Evolutionary conservation across 2,329 filamentous ascomycete species (phyloP), one percentile per base, ranked within the genome.

Genomic region (Aphanocladium album): DNA sequence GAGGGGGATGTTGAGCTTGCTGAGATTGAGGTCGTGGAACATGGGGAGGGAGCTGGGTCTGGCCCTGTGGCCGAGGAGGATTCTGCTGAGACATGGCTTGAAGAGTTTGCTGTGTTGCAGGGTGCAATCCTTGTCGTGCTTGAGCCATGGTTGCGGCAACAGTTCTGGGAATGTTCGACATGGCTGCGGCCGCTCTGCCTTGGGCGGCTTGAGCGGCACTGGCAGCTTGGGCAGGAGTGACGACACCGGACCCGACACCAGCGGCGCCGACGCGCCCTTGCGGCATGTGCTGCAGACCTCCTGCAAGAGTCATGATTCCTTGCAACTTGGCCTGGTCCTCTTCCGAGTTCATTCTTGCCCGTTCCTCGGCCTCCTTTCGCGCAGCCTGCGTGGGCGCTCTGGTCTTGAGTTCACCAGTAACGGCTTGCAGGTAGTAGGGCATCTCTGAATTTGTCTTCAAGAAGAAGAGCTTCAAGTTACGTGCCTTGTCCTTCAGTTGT

Each of bases 381-480:
- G 86, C 86, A n/a, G 86, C 86, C 70, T 89, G 86, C 1, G 85
- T 88, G 0, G 90, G 91, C 0, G 91, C 90, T 17, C 91, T 80
- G 0, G 92, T 96, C 74, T 95, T 93, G 41, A 96, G 78, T 74
- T 96, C 92, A 3, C 92, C 92, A 0, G 92, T 96, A 12, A 96
- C 92, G 33, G 89, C 90, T 68, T 93, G 88, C 23, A 96, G 76
- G 67, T 95, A 95, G 67, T 90, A 91, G 0, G 92, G 92, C 72
- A 96, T 93, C 68, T 96, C 92, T 5, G 91, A 92, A 57, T 91
- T 91, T 19, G 89, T 93, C 77, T 96, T 96, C 58, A 96, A 77
- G 73, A 96, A 96, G 76, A 95, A 96, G 0, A 96, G 77, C 73
- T 96, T 96, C 53, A 96, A 76, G 65, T 96, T 96, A 54, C 91